Evolutionary conservation across 2,329 filamentous ascomycete genomes (phyloP), one percentile per base, ranked within the genome.

Genomic region (Phoma sp.): DNA sequence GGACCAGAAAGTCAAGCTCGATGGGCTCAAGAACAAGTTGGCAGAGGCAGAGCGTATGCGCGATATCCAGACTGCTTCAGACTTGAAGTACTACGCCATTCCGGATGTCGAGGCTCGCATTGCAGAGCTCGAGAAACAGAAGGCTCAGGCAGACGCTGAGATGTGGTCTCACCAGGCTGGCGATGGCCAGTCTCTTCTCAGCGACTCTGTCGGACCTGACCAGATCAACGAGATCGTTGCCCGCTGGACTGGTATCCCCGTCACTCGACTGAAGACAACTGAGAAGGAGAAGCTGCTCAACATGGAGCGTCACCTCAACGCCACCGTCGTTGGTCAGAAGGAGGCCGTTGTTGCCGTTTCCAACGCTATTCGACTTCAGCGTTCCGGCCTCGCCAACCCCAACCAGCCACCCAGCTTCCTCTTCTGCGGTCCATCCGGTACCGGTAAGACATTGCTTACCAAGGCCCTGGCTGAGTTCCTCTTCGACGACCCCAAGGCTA

Each of bases 181-280:
- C 25, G 63, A 62, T 9, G 78, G 87, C 47, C 85, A 85, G 51
- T 73, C 91, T 20, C 88, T 98, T 74, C 84, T 98, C 48, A 96
- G 93, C 3, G 95, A 99, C 72, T 85, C 95, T 39, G 95, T 99
- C 62, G 95, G 95, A 5, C 92, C 93, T 10, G 95, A 99, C 61
- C 93, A 99, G 76, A 99, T 99, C 83, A 98, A 99, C 74, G 93
- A 98, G 72, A 99, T 99, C 57, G 95, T 99, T 47, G 90, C 90
- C 48, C 88, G 92, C 57, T 97, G 93, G 91, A 99, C 95, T n/a
- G 95, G 95, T 60, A 99, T 99, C 65, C 95, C 95, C 1, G 92
- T 99, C 54, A 98, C 92, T 4, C 85, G 93, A 57, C 87, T 99
- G 33, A 93, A 90, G 80, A 97, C 95, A 0, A 90, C 92, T 0